phyloP scores from a whole-genome alignment of 176 grass and related monocot genomes.

The Phyllostachys edulis region DNA sequence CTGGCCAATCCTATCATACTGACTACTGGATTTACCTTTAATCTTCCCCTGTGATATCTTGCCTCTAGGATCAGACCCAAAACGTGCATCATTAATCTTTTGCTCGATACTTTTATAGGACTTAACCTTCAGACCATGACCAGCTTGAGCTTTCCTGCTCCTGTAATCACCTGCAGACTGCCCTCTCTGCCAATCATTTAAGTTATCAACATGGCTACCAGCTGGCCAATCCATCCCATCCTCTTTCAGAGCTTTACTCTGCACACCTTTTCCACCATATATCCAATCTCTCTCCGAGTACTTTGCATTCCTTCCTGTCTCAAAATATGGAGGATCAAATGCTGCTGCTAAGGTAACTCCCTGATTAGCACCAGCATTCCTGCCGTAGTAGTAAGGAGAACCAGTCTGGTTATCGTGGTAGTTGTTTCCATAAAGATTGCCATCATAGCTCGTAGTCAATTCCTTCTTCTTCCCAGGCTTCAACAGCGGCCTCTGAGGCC shows the following conservation, averaged over 20 bases:
- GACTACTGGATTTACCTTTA: constrained; percentile 41
- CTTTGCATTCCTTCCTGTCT: constrained; percentile 51
- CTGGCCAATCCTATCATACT: constrained; percentile 38
- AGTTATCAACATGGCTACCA: constrained; percentile 38
- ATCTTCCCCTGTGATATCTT: constrained; percentile 44
- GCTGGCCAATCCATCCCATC: constrained; percentile 39
- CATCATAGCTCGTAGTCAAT: constrained; percentile 38
- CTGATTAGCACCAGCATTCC: constrained; percentile 43
- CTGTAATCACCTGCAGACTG: constrained; percentile 44
- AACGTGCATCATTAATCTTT: constrained; percentile 39
- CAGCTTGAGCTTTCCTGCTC: constrained; percentile 39
- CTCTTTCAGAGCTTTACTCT: constrained; percentile 38
- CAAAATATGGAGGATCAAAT: constrained; percentile 52
- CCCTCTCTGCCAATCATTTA: constrained; percentile 48
- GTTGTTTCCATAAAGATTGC: constrained; percentile 40
- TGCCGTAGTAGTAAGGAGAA: constrained; percentile 49
- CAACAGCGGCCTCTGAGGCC: constrained; percentile 26
- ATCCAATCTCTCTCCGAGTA: constrained; percentile 53
- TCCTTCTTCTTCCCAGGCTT: constrained; percentile 82
- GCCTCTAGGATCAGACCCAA: constrained; percentile 40
- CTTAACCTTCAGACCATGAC: constrained; percentile 46
- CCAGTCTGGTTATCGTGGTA: constrained; percentile 35
- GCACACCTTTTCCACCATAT: constrained; percentile 37
- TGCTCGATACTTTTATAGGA: constrained; percentile 46
- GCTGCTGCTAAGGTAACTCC: constrained; percentile 65